A percentile compares a stretch with the other conserved stretches of the same genome.
Evolutionary conservation across 129 eudicot species (phyloP).

Genomic region (Scalesia atractyloides): DNA sequence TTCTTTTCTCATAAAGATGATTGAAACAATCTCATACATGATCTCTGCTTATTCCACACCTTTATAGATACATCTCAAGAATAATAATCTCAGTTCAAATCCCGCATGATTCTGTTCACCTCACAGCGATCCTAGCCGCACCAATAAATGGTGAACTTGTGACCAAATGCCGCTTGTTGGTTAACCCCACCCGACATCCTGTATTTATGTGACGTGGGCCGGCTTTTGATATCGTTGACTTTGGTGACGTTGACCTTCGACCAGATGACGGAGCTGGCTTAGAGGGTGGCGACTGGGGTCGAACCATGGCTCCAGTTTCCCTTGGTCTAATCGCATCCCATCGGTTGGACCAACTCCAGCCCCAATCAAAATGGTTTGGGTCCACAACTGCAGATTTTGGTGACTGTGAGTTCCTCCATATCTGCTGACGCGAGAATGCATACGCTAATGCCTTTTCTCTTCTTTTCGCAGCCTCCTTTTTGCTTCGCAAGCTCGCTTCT

Average conservation of each 20-base stretch:
- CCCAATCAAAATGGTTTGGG: slow-evolving; percentile 74
- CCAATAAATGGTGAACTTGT: slow-evolving; percentile 42
- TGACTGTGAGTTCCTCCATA: slow-evolving; percentile 64
- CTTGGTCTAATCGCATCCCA: slow-evolving; percentile 87
- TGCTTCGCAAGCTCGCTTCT: slow-evolving; percentile 52
- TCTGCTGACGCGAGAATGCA: slow-evolving; percentile 73
- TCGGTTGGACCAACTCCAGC: slow-evolving; percentile 82
- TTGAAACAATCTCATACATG: slow-evolving; percentile 13
- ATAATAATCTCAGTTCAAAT: neutral
- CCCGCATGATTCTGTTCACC: slow-evolving; percentile 8
- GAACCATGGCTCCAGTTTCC: slow-evolving; percentile 45
- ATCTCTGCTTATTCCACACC: slow-evolving; percentile 16
- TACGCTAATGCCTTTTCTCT: slow-evolving; percentile 87
- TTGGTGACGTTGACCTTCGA: slow-evolving; percentile 23
- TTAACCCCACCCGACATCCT: slow-evolving; percentile 33
- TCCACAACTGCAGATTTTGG: slow-evolving; percentile 56
- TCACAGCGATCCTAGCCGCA: slow-evolving; percentile 34
- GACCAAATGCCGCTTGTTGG: slow-evolving; percentile 62
- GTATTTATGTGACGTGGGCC: slow-evolving; percentile 42
- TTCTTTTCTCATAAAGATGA: slow-evolving; percentile 6
- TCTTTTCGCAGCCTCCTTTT: slow-evolving; percentile 74
- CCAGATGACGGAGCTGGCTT: slow-evolving; percentile 25
- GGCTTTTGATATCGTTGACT: slow-evolving; percentile 27
- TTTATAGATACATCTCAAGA: slow-evolving; percentile 15
- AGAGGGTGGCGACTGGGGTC: slow-evolving; percentile 65